Percentiles rank a stretch among this genome's conserved stretches.
phyloP scores from a whole-genome alignment of 2,329 filamentous ascomycete species.

The Leptographium galeiforme region DNA sequence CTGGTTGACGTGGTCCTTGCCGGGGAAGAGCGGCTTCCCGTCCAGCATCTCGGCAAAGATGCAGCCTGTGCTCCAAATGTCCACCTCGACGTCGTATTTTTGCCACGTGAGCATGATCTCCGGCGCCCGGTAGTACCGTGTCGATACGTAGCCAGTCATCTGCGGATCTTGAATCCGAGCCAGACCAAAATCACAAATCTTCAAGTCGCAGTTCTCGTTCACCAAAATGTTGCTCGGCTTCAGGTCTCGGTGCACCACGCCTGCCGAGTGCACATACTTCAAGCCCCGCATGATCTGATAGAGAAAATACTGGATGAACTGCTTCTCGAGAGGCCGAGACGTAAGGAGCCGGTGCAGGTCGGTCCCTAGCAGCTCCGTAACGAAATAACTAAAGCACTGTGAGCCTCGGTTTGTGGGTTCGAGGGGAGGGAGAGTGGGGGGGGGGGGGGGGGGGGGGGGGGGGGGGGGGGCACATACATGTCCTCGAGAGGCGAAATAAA shows the following conservation, averaged over 20 bases:
- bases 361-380: slow-evolving; percentile 92
- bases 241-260: slow-evolving; percentile 91
- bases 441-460: background rate
- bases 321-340: slow-evolving; percentile 91
- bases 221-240: slow-evolving; percentile 99
- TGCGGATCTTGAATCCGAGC: slow-evolving; percentile 97
- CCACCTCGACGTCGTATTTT: slow-evolving; percentile 98
- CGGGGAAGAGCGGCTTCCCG: slow-evolving; percentile 94
- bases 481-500: slow-evolving; percentile 98
- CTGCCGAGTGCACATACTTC: slow-evolving; percentile 98
- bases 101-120: slow-evolving; percentile 99
- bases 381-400: slow-evolving; percentile 61
- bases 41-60: slow-evolving; percentile 99
- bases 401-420: background rate
- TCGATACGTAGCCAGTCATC: slow-evolving; percentile 99
- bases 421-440: background rate
- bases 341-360: slow-evolving; percentile 92
- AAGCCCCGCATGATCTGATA: slow-evolving; percentile 97
- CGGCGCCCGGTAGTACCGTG: slow-evolving; percentile 93
- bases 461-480: slow-evolving; percentile 52
- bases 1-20: slow-evolving; percentile 98
- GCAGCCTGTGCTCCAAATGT: slow-evolving; percentile 98
- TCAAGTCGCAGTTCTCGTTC: slow-evolving; percentile 98
- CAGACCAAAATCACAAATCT: slow-evolving; percentile 97
- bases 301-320: slow-evolving; percentile 99